A percentile compares a stretch with the other conserved stretches of the same genome.
Conservation (phyloP, 2,329 filamentous ascomycete species). For the Aspergillus ochraceus region DNA sequence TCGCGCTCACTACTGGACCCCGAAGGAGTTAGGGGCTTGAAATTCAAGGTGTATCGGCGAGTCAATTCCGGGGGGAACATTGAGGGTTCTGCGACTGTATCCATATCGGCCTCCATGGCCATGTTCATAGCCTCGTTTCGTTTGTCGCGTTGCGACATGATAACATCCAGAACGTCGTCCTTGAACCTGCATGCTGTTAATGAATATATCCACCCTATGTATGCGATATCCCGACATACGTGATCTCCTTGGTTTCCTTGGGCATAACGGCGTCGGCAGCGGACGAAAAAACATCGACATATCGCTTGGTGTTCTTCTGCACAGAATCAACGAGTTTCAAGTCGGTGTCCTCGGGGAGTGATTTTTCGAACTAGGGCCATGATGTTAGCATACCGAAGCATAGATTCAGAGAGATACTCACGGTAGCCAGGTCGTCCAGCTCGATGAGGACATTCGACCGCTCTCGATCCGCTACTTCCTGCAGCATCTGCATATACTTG, state of each 20-base stretch:
- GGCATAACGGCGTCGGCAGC: conserved; percentile 89
- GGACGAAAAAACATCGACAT: conserved; percentile 85
- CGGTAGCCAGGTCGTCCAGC: conserved; percentile 78
- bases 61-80: conserved; percentile 91
- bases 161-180: conserved; percentile 93
- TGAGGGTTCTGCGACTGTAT: conserved; percentile 66
- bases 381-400: not conserved
- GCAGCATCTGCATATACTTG: conserved; percentile 87
- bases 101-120: conserved; percentile 64
- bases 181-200: conserved; percentile 69
- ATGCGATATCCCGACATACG: conserved; percentile 50
- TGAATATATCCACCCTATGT: not conserved
- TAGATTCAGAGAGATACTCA: conserved; percentile 41
- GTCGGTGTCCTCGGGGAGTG: conserved; percentile 66
- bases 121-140: conserved; percentile 76
- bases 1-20: conserved; percentile 61
- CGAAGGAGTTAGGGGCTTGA: conserved; percentile 82
- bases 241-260: conserved; percentile 72
- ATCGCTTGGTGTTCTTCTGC: conserved; percentile 89
- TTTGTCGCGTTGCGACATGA: conserved; percentile 87
- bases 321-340: conserved; percentile 74
- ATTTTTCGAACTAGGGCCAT: conserved; percentile 67
- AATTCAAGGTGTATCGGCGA: conserved; percentile 90
- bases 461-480: conserved; percentile 80
- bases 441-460: conserved; percentile 79